Evolutionary conservation across 176 grass and related monocot species (phyloP), one percentile per base, ranked within the genome.

Genomic region (Pharus latifolius): DNA sequence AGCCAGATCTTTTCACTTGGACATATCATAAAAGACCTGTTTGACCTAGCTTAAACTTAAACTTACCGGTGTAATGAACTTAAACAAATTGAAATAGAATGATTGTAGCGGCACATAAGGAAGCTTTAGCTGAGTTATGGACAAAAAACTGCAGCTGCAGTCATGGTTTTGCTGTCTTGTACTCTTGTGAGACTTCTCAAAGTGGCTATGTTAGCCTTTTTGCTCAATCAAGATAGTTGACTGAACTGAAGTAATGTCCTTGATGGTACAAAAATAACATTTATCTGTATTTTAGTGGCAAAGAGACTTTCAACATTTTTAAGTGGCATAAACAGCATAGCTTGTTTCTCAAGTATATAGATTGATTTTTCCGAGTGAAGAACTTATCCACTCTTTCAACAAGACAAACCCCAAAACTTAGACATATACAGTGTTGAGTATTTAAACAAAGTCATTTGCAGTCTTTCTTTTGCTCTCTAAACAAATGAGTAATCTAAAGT

Each of bases 261-360:
- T 43, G 22, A 59, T 66, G 18, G 24, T 26, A 59, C 10, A 40
- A 49, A 72, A 48, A 52, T 33, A 78, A 78, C 1, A 7, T 34
- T 4, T n/a, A n/a, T n/a, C n/a, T n/a, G n/a, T 54, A 2, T 44
- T 76, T 67, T 2, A 54, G 12, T 15, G 24, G 3, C 23, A 67
- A 61, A 52, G 57, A n/a, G n/a, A n/a, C n/a, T 77, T 26, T 42
- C 50, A 44, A 13, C 6, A 27, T 47, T 78, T 81, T 50, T 34
- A 72, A 42, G 13, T 67, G 20, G 15, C 44, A 46, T 6, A 15
- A 42, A 48, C 1, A n/a, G n/a, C n/a, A n/a, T n/a, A n/a, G n/a
- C n/a, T n/a, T n/a, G n/a, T n/a, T n/a, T n/a, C n/a, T n/a, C n/a
- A n/a, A n/a, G n/a, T n/a, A n/a, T n/a, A n/a, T n/a, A n/a, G n/a